Evolutionary conservation across 2,329 filamentous ascomycete species (phyloP).

Genomic region (Xylaria sp.): DNA sequence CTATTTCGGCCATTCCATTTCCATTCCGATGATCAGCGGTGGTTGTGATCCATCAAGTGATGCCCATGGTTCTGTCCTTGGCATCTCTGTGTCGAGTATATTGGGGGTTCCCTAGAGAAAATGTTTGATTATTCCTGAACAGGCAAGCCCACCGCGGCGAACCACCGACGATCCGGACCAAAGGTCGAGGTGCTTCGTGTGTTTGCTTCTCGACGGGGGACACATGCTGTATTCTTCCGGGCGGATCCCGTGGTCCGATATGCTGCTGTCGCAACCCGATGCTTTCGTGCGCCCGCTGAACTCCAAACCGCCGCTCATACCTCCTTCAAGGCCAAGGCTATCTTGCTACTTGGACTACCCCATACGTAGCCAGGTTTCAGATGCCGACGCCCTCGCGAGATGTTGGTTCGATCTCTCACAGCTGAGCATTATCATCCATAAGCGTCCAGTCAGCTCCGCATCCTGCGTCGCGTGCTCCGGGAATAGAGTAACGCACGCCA

Average conservation of each 20-base stretch:
- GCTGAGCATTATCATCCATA: not conserved
- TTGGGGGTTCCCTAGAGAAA: not conserved
- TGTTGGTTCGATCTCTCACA: not conserved
- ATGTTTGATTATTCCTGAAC: slow-evolving; percentile 1
- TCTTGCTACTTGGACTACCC: not conserved
- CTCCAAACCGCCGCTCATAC: not conserved
- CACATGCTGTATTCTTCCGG: slow-evolving; percentile 12
- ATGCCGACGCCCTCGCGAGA: not conserved
- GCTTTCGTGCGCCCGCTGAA: not conserved
- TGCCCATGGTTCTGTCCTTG: not conserved
- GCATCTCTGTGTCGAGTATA: not conserved
- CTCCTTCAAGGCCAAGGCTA: not conserved
- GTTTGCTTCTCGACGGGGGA: slow-evolving; percentile 15
- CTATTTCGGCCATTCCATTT: slow-evolving; percentile 4
- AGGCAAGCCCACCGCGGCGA: not conserved
- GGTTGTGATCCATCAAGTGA: slow-evolving; percentile 8
- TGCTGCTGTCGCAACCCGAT: slow-evolving; percentile 13
- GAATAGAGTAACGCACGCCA: too few species aligned
- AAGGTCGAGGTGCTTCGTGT: not conserved
- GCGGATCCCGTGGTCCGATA: slow-evolving; percentile 15
- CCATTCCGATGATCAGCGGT: slow-evolving; percentile 20
- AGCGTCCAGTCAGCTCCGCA: not conserved
- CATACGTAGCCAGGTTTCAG: slow-evolving; percentile 5
- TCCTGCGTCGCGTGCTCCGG: not conserved
- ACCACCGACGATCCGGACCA: not conserved